Base-by-base conservation (phyloP, 768 basidiomycete species). In the Suillus plorans region DNA sequence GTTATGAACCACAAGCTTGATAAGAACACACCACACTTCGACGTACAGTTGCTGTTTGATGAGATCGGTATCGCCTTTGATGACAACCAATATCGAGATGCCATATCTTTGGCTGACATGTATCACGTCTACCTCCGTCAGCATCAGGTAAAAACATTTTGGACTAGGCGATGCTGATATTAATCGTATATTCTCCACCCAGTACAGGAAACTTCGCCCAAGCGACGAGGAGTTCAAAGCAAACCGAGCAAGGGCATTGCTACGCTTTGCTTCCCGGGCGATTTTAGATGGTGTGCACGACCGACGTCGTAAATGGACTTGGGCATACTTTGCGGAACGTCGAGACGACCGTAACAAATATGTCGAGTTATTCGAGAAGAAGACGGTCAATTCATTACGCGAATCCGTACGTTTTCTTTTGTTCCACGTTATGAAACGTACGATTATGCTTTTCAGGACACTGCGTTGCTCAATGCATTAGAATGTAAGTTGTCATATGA, bases 101-200 rank as follows among this genome's bases (percentile, higher is more conserved):
- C 85, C 28, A 94, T 99, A 64, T 96, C 93, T 25, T 84, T 99
- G 53, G 82, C 95, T 65, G 96, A 99, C 75, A 95, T 98, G 85
- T 97, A 97, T 77, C 97, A 99, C 74, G 90, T 98, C 66, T 97
- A 97, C 76, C 84, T 89, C 55, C 87, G 97, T 61, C 89, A 89
- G 70, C 87, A 86, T 67, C 90, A 92, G 82, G 91, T 92, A 72
- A 72, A 76, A 70, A 34, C 50, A 52, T 55, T 59, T 58, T 6
- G 10, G 8, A 20, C 25, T 20, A 42, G 25, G 41, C 22, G 42
- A 37, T 28, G 22, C 64, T 22, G 9, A 36, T 64, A 39, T 20
- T 34, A 18, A 42, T 37, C 62, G 74, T 52, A 74, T 58, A 59
- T 53, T 37, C 42, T 34, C 10, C 47, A 22, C 7, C 16, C 42